These are phyloP conservation scores for Prunus mira DNA, from an alignment of 306 rosid species.

Conservation along the genomic window DNA sequence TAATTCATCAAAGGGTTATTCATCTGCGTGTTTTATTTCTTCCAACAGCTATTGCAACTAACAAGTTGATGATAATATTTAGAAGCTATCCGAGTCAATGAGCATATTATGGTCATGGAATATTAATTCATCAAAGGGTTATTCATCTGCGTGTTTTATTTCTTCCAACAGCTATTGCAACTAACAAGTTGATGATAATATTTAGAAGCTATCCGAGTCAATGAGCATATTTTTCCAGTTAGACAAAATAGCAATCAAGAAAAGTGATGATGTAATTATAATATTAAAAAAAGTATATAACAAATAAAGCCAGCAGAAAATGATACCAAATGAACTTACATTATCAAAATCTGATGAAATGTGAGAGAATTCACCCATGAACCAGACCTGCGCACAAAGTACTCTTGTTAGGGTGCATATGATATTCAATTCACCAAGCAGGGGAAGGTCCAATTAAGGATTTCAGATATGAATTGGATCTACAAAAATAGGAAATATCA, in stretches of 20 bases:
- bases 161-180: neutral
- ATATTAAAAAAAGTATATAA: neutral
- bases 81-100: neutral
- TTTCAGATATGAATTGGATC: neutral
- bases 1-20: neutral
- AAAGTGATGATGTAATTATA: neutral
- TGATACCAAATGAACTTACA: conserved; percentile 43
- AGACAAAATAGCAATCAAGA: neutral
- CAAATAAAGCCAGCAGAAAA: conserved; percentile 8
- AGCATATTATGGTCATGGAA: neutral
- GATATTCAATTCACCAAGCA: neutral
- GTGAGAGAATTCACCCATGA: conserved; percentile 78
- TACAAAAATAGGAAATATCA: neutral
- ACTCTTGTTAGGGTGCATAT: conserved; percentile 7
- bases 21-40: neutral
- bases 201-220: neutral
- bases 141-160: neutral
- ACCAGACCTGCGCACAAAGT: conserved; percentile 59
- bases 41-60: neutral
- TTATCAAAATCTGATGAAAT: conserved; percentile 58
- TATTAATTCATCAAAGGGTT: neutral
- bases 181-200: neutral
- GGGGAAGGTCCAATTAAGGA: neutral
- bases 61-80: neutral
- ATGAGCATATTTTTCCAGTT: neutral